These are phyloP conservation scores for Plasmodium falciparum DNA, from an alignment of 169 alveolate genomes.

Conservation along the genomic window DNA sequence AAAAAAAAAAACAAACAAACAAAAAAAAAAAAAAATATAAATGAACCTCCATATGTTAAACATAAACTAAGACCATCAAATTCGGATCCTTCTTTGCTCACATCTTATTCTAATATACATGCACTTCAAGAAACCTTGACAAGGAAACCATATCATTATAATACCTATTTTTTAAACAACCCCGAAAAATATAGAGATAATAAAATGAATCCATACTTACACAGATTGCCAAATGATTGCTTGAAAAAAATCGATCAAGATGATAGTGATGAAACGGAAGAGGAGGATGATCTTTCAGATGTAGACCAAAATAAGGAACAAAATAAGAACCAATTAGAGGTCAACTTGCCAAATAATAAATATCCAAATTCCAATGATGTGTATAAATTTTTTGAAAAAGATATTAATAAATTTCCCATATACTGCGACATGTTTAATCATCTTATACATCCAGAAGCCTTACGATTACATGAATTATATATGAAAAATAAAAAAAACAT, in stretches of 20 bases:
- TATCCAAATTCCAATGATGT: no score
- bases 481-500: constrained; percentile 38
- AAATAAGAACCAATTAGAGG: background rate
- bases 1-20: background rate
- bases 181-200: constrained; percentile 69
- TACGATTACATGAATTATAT: constrained; percentile 27
- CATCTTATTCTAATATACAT: constrained; percentile 80
- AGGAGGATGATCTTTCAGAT: background rate
- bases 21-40: constrained; percentile 30
- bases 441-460: constrained; percentile 60
- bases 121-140: constrained; percentile 84
- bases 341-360: background rate
- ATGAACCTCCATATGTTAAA: constrained; percentile 80
- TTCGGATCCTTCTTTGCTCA: constrained; percentile 83
- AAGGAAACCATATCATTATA: constrained; percentile 81
- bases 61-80: constrained; percentile 78
- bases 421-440: constrained; percentile 68
- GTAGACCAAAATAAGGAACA: background rate
- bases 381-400: constrained; percentile 15
- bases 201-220: constrained; percentile 16
- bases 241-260: constrained; percentile 41
- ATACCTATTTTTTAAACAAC: constrained; percentile 53
- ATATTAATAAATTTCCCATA: constrained; percentile 51
- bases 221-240: constrained; percentile 52
- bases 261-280: background rate